Base-by-base conservation (phyloP, 2,329 filamentous ascomycete genomes). In the Fusarium subtropicale region DNA sequence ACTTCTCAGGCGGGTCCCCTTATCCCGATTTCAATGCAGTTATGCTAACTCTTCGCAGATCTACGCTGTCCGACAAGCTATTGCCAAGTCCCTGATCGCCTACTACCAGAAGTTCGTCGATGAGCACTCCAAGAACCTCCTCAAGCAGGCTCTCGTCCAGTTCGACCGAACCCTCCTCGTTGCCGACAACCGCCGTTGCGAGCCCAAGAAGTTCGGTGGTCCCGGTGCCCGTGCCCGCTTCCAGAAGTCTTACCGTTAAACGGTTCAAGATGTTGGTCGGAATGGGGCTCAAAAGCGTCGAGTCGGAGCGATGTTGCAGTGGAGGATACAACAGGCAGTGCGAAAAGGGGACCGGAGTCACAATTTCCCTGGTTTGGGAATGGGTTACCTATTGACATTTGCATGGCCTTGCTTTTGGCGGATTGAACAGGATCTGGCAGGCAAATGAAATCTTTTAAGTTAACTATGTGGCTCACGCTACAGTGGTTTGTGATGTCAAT, bases 101-200 rank as follows among this genome's bases (percentile, higher is more conserved):
- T 97, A 97, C 92, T 98, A 97, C 92, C 95, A 97, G 88, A 97
- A 99, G 90, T 99, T 91, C 87, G 93, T 98, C 85, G 96, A 99
- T 82, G 96, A 99, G 92, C 94, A 98, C 92, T 93, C 92, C 88
- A 99, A 99, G 92, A 97, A 98, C 91, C 89, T 94, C 86, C 90
- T 99, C 81, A 99, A 98, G 93, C 92, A 95, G 86, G 92, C 93
- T 76, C 91, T 99, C 77, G 92, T 95, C 80, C 90, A 94, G 84
- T 99, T 95, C 88, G 94, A 97, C 89, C 91, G 94, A 81, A 97
- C 94, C 82, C 91, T 99, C 76, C 92, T 99, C 81, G 96, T 99
- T 79, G 96, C 96, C 85, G 96, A 99, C 86, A 97, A 97, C 92
- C 92, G 96, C 85, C 93, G 96, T 79, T 96, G 93, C 85, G 96